phyloP scores from a whole-genome alignment of 2,329 filamentous ascomycete genomes.

The Trichoderma sp. region DNA sequence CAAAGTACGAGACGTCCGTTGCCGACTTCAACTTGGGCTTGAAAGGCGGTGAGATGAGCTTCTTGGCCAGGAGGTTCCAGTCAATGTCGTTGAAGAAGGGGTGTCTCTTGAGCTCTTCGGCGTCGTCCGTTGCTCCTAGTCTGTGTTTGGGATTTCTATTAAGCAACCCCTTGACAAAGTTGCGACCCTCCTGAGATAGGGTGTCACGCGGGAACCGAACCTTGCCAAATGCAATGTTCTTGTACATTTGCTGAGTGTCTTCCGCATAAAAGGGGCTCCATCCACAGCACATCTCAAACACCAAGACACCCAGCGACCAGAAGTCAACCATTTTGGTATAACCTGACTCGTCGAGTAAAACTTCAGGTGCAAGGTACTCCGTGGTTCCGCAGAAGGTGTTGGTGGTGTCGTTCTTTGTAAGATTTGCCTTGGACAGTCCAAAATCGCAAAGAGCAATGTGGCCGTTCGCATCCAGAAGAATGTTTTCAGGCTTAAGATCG shows the following conservation, averaged over 20 bases:
- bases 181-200: conserved; percentile 89
- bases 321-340: conserved; percentile 99
- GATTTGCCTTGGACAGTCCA: conserved; percentile 93
- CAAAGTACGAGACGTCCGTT: conserved; percentile 96
- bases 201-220: conserved; percentile 95
- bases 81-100: conserved; percentile 94
- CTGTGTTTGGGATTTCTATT: conserved; percentile 97
- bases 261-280: conserved; percentile 99
- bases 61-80: conserved; percentile 85
- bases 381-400: conserved; percentile 99
- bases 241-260: conserved; percentile 99
- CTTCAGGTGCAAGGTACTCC: conserved; percentile 94
- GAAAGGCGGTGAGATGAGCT: conserved; percentile 93
- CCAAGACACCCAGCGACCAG: conserved; percentile 95
- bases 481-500: conserved; percentile 97
- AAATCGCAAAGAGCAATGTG: conserved; percentile 98
- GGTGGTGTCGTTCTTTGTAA: conserved; percentile 95
- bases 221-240: conserved; percentile 99
- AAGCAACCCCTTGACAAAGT: conserved; percentile 96
- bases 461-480: conserved; percentile 92
- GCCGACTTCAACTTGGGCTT: conserved; percentile 97
- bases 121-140: conserved; percentile 86
- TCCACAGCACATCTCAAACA: conserved; percentile 99
- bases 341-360: conserved; percentile 90
- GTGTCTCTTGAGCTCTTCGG: conserved; percentile 90